phyloP scores from a whole-genome alignment of 2,329 filamentous ascomycete species.

The Blastomyces percursus region DNA sequence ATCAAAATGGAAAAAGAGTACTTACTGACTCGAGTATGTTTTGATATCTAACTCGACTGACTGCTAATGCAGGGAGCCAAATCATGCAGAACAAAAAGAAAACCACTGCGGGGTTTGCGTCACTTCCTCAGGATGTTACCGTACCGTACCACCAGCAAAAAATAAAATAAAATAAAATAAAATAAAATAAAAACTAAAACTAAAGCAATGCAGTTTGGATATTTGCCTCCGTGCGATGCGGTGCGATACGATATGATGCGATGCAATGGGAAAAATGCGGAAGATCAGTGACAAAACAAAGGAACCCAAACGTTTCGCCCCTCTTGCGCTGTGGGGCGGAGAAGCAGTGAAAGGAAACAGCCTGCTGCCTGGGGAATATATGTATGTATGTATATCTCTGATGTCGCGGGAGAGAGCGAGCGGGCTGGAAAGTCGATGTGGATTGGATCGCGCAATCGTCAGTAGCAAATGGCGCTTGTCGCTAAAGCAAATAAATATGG shows the following conservation, averaged over 20 bases:
- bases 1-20: background rate
- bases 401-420: background rate
- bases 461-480: too few species aligned
- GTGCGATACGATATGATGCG: background rate
- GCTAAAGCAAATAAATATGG: too few species aligned
- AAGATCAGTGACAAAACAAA: background rate
- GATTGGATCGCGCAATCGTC: background rate
- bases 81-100: background rate
- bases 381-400: background rate
- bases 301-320: background rate
- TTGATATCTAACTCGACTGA: background rate
- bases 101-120: background rate
- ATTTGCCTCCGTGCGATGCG: background rate
- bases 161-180: too few species aligned
- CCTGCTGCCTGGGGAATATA: background rate
- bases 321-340: background rate
- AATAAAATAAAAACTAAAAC: too few species aligned
- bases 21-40: background rate
- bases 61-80: background rate
- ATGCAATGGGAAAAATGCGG: background rate
- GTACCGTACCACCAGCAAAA: background rate
- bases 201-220: background rate
- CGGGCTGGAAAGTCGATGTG: background rate
- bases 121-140: background rate
- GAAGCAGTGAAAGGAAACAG: background rate